Evolutionary conservation across 768 basidiomycete genomes (phyloP).

Genomic region (Lactarius vividus): DNA sequence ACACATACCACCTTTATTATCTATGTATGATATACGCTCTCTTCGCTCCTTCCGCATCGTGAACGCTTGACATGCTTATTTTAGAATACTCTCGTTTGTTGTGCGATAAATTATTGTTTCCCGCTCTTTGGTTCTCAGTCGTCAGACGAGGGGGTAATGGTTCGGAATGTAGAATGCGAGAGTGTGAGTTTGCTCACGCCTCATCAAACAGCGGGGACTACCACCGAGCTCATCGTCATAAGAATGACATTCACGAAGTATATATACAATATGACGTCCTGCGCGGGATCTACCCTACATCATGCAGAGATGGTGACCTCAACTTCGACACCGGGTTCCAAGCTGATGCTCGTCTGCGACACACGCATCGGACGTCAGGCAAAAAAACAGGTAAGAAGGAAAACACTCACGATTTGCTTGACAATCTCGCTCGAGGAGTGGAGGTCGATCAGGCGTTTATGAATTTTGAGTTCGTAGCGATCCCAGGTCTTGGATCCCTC

Average conservation of each 20-base stretch:
- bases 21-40: slow-evolving; percentile 6
- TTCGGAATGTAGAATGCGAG: not conserved
- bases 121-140: not conserved
- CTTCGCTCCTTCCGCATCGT: slow-evolving; percentile 9
- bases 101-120: not conserved
- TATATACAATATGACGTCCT: slow-evolving; percentile 8
- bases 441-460: slow-evolving; percentile 99
- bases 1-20: not conserved
- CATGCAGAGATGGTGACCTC: slow-evolving; percentile 93
- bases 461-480: slow-evolving; percentile 97
- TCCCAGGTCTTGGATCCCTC: slow-evolving; percentile 99
- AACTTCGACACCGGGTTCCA: slow-evolving; percentile 99
- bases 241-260: slow-evolving; percentile 2
- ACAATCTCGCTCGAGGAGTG: slow-evolving; percentile 99
- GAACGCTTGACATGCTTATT: slow-evolving; percentile 9
- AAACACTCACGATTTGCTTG: slow-evolving; percentile 90
- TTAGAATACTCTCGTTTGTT: not conserved
- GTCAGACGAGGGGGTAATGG: not conserved
- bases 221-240: not conserved
- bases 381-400: not conserved
- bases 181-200: not conserved
- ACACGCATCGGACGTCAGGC: not conserved
- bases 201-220: not conserved
- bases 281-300: slow-evolving; percentile 10
- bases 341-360: slow-evolving; percentile 88